Conservation (phyloP, 768 basidiomycete genomes). For the Lentinula lateritia region DNA sequence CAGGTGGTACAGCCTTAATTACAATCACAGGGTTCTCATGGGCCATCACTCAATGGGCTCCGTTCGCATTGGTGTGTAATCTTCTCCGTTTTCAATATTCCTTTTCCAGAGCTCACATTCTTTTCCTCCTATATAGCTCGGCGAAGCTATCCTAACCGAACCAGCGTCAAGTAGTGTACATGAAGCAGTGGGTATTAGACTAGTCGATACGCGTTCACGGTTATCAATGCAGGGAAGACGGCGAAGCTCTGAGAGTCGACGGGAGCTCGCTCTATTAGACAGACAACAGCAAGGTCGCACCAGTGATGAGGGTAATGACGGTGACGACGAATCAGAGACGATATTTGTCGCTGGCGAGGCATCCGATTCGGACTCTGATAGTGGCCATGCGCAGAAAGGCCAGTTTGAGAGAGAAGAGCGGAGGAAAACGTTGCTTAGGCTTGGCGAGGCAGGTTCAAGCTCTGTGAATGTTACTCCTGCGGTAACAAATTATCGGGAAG, state of each 20-base stretch:
- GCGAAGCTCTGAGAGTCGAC: neutral
- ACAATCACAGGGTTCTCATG: slow-evolving; percentile 84
- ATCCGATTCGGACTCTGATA: neutral
- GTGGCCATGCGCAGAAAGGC: slow-evolving; percentile 5
- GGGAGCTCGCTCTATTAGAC: neutral
- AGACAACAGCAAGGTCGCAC: neutral
- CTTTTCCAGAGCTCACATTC: neutral
- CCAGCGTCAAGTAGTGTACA: slow-evolving; percentile 22
- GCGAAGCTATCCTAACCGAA: slow-evolving; percentile 78
- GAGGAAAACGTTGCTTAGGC: slow-evolving; percentile 21
- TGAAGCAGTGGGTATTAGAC: slow-evolving; percentile 30
- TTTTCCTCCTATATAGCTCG: slow-evolving; percentile 44
- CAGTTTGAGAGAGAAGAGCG: slow-evolving; percentile 17
- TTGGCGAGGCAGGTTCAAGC: slow-evolving; percentile 14
- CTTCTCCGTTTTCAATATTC: neutral
- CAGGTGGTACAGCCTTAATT: slow-evolving; percentile 70
- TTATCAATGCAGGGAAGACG: neutral
- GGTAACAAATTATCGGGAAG: slow-evolving; percentile 5
- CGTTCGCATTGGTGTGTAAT: slow-evolving; percentile 73
- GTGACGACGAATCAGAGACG: neutral
- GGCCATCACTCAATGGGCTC: slow-evolving; percentile 91
- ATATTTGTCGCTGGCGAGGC: neutral
- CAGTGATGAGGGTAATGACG: neutral
- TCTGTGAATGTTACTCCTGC: neutral
- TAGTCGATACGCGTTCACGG: slow-evolving; percentile 39